These are phyloP conservation scores for Galeopsis tetrahit DNA, from an alignment of 257 asterid genomes.

Conservation along the genomic window DNA sequence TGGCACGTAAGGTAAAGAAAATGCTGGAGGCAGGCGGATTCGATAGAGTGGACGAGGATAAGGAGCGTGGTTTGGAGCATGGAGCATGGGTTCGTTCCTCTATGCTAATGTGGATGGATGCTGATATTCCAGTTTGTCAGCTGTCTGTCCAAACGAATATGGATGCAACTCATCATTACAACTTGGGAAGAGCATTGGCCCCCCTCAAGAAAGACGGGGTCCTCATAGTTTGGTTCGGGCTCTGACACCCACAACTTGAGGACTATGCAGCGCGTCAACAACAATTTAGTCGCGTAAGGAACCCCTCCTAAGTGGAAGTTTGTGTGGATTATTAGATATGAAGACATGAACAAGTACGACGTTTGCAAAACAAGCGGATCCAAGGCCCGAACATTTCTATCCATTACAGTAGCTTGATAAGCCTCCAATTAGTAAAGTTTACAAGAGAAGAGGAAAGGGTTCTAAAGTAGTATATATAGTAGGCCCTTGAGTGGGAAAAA, in stretches of 20 bases:
- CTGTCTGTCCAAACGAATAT: too few relatives aligned
- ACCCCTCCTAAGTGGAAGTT: slow-evolving; percentile 44
- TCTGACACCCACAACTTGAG: slow-evolving; percentile 75
- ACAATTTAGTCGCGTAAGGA: slow-evolving; percentile 47
- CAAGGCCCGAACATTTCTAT: slow-evolving; percentile 72
- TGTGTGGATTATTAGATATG: slow-evolving; percentile 46
- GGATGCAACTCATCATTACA: slow-evolving; percentile 73
- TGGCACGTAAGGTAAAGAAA: slow-evolving; percentile 61
- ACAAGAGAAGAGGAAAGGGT: too few relatives aligned
- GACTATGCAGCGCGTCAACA: slow-evolving; percentile 35
- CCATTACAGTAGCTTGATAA: slow-evolving; percentile 60
- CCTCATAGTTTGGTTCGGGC: slow-evolving; percentile 78
- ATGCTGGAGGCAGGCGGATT: slow-evolving; percentile 60
- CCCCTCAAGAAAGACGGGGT: slow-evolving; percentile 77
- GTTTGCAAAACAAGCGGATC: slow-evolving; percentile 67
- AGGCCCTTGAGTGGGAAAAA: too few relatives aligned
- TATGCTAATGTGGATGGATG: slow-evolving; percentile 87
- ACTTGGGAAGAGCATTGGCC: slow-evolving; percentile 72
- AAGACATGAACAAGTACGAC: slow-evolving; percentile 65
- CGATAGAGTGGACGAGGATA: slow-evolving; percentile 56
- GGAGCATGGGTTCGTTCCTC: slow-evolving; percentile 96
- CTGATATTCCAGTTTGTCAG: too few relatives aligned
- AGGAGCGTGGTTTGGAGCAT: slow-evolving; percentile 76
- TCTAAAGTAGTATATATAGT: too few relatives aligned
- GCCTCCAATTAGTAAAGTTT: too few relatives aligned